phyloP scores from a whole-genome alignment of 139 green algal genomes.

The Haematococcus lacustris region DNA sequence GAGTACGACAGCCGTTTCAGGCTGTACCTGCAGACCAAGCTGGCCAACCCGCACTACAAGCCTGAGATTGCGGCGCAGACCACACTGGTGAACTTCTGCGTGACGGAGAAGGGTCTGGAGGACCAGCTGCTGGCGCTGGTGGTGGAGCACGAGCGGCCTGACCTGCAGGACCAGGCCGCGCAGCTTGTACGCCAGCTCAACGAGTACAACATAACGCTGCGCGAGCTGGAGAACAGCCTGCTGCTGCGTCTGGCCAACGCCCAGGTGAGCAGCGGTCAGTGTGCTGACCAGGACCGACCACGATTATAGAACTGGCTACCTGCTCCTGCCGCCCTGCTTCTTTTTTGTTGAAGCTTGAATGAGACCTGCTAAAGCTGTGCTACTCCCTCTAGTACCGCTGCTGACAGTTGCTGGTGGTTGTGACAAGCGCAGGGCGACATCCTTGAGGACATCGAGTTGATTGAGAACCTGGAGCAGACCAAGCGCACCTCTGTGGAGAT shows the following conservation, averaged over 20 bases:
- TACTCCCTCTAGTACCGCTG: neutral
- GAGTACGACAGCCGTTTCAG: slow-evolving; percentile 43
- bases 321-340: neutral
- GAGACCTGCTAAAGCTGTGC: neutral
- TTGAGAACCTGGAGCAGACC: slow-evolving; percentile 87
- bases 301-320: neutral
- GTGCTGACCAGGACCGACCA: neutral
- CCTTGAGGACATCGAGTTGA: slow-evolving; percentile 83
- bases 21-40: slow-evolving; percentile 83
- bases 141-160: slow-evolving; percentile 78
- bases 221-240: slow-evolving; percentile 82
- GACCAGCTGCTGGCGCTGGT: slow-evolving; percentile 85
- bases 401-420: neutral
- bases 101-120: slow-evolving; percentile 85
- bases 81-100: slow-evolving; percentile 86
- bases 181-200: slow-evolving; percentile 55
- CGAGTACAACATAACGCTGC: slow-evolving; percentile 79
- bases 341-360: neutral
- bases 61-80: slow-evolving; percentile 84
- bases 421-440: slow-evolving; percentile 70
- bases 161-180: slow-evolving; percentile 44
- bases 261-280: slow-evolving; percentile 22
- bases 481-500: slow-evolving; percentile 81
- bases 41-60: slow-evolving; percentile 84
- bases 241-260: slow-evolving; percentile 68